Evolutionary conservation across 192 early-diverging fungal genomes (phyloP), one percentile per base, ranked within the genome.

Genomic region (Phlyctochytrium planicorne): DNA sequence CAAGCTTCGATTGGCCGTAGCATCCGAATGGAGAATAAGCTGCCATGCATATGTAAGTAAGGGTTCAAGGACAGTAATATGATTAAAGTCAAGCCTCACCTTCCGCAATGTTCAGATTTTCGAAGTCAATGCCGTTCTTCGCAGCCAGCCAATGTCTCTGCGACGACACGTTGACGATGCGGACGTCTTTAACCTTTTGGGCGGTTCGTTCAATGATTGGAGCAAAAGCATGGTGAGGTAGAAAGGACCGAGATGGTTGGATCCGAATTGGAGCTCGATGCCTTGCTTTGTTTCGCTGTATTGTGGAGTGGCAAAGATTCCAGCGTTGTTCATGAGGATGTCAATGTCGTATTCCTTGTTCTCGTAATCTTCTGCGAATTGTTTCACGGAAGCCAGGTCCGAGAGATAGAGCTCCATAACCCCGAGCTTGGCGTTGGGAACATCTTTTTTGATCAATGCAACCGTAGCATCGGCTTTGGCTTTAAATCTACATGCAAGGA

Each of bases 271-370:
- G 59, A 29, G 24, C 56, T 77, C 71, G 59, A 57, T 53, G 23
- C 71, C 75, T 30, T 77, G 67, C 53, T 20, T 16, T 14, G 71
- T 61, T 0, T 59, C 31, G n/a, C 27, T 24, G n/a, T 63, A 68
- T 35, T 69, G 30, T 1, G 86, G 83, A 2, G 75, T 63, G 37
- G 75, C 73, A 85, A 89, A 86, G 17, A 89, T 76, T 4, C 84
- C 85, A 68, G 29, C 70, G 29, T 72, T 72, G 59, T 52, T 61
- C 25, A 66, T 30, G 23, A 62, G 55, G 36, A 65, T 30, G 34
- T 66, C 59, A 2, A 65, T 24, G 29, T 6, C 30, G 29, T 25
- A 17, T 17, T 12, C 4, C 14, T 33, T 10, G 30, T 24, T 20
- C 16, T 14, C 20, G 60, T 20, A 30, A 14, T 36, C 16, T 24